Base-by-base conservation (phyloP, 495 filamentous ascomycete species). In the Tetracladium marchalianum region DNA sequence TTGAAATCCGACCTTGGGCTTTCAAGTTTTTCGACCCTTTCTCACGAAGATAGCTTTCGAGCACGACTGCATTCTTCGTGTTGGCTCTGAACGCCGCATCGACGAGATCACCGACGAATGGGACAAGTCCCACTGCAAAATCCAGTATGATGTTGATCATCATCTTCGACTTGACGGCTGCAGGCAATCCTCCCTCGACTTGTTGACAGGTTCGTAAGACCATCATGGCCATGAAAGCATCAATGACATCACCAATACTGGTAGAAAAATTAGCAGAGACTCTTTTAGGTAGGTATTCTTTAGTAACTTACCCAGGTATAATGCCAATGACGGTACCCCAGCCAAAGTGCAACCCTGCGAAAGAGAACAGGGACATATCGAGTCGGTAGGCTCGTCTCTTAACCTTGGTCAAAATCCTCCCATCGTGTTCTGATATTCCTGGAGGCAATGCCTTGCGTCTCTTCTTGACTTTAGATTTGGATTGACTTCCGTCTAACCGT, bases 271-370 rank as follows among this genome's bases (percentile, higher is more conserved):
- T n/a, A 48, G 16, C n/a, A 33, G 43, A 8, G 10, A 35, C 32
- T 24, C 10, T 1, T 35, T 37, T 16, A 46, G 39, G 38, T 33
- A 10, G 9, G 11, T n/a, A n/a, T n/a, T n/a, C 44, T 10, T 3
- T 15, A 36, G 11, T 11, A 44, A 75, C 82, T 75, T 66, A 87
- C 72, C 75, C 73, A 43, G 92, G 92, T 36, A 96, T 59, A 32
- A 95, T 52, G 6, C 79, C 90, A 54, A 96, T 84, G 42, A 95
- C 71, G 55, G 76, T 79, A 27, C 80, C 76, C 83, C 85, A 92
- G 15, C 90, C 90, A 59, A 96, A 82, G 44, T 78, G 72, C 43
- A 93, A 70, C 16, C 84, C 82, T 51, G 80, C 76, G 57, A 82
- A 73, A 57, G 77, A 89, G 62, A 83, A 87, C 12, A 88, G 71